Conservation (phyloP, 805 yeast genomes). For the Lipomyces japonicus region DNA sequence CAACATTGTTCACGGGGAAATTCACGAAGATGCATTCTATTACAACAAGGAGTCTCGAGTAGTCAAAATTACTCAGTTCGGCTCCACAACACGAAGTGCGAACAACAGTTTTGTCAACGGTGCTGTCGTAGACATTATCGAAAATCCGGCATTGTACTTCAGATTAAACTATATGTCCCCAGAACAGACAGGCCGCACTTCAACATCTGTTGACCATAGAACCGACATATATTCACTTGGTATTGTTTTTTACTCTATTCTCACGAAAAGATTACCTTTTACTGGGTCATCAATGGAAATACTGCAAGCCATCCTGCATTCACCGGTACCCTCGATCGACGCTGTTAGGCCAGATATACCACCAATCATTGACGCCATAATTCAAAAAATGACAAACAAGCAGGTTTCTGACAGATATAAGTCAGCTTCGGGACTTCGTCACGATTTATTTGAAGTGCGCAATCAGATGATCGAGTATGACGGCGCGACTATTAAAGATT, state of each 20-base stretch:
- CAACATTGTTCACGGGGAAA: conserved; percentile 29
- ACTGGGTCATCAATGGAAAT: conserved; percentile 27
- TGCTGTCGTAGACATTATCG: conserved; percentile 11
- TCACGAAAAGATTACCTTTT: conserved; percentile 25
- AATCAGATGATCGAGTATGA: conserved; percentile 2
- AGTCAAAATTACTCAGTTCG: conserved; percentile 27
- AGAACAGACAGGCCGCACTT: conserved; percentile 30
- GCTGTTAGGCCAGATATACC: conserved; percentile 27
- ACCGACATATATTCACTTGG: conserved; percentile 31
- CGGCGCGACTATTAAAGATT: conserved; percentile 11
- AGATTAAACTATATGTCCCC: conserved; percentile 26
- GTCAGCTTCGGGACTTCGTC: conserved; percentile 24
- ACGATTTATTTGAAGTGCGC: conserved; percentile 19
- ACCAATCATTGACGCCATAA: conserved; percentile 14
- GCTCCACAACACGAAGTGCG: conserved; percentile 17
- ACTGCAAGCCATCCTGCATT: conserved; percentile 22
- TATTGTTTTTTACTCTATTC: conserved; percentile 24
- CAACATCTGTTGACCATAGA: conserved; percentile 23
- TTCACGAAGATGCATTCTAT: conserved; percentile 27
- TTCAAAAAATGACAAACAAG: conserved; percentile 28
- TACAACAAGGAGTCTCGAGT: conserved; percentile 15
- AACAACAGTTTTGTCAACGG: conserved; percentile 3
- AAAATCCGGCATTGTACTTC: conserved; percentile 8
- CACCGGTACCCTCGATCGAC: conserved; percentile 24
- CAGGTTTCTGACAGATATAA: conserved; percentile 20